These are phyloP conservation scores for Hamigera avellanea DNA, from an alignment of 495 filamentous ascomycete genomes.

Conservation along the genomic window DNA sequence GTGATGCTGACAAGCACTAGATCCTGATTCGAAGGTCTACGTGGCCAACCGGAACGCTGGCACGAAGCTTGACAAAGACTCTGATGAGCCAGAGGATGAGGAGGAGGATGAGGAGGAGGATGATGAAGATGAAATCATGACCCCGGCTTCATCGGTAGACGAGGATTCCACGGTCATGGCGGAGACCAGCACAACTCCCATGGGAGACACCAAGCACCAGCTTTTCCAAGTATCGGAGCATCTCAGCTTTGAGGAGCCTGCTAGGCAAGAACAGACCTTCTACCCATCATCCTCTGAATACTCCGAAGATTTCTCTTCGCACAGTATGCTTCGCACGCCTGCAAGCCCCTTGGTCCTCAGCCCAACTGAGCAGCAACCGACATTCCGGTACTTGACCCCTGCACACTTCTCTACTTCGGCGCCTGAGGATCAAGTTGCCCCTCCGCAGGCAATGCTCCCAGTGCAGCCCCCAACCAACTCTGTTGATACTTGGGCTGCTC, in stretches of 20 bases:
- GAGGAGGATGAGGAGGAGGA: slow-evolving; percentile 14
- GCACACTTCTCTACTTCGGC: slow-evolving; percentile 16
- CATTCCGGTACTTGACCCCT: slow-evolving; percentile 21
- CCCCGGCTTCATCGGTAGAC: slow-evolving; percentile 21
- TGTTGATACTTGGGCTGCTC: slow-evolving; percentile 23
- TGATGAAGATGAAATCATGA: slow-evolving; percentile 18
- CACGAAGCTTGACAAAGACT: slow-evolving; percentile 27
- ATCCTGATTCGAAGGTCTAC: slow-evolving; percentile 26
- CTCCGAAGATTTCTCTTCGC: slow-evolving; percentile 21
- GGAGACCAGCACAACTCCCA: slow-evolving; percentile 5
- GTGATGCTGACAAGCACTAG: slow-evolving; percentile 11
- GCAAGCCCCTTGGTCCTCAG: slow-evolving; percentile 19
- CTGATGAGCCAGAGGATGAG: slow-evolving; percentile 18
- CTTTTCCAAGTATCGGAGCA: slow-evolving; percentile 21
- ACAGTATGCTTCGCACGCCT: slow-evolving; percentile 21
- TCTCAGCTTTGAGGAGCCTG: slow-evolving; percentile 21
- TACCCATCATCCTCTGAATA: slow-evolving; percentile 23
- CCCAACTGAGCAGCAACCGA: slow-evolving; percentile 18
- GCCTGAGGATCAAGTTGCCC: slow-evolving; percentile 5
- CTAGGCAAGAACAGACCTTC: slow-evolving; percentile 20
- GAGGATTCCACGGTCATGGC: slow-evolving; percentile 7
- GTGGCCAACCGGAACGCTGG: slow-evolving; percentile 26
- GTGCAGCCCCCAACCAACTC: slow-evolving; percentile 13
- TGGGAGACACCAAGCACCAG: slow-evolving; percentile 6
- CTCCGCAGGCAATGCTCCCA: slow-evolving; percentile 12